Conservation (phyloP, 495 filamentous ascomycete species). For the Aspergillus heteromorphus region DNA sequence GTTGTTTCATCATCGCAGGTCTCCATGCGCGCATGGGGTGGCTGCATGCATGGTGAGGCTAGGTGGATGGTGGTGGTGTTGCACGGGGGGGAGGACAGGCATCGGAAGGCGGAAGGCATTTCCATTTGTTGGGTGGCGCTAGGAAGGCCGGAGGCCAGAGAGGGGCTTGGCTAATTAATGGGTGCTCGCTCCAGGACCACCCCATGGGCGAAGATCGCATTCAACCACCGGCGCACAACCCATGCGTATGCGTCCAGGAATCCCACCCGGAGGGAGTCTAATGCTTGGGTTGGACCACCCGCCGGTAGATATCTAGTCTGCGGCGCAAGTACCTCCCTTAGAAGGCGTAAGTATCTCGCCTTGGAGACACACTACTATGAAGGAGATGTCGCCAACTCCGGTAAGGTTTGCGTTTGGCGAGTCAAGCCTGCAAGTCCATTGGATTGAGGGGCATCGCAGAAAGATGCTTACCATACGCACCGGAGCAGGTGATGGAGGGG, state of each 20-base stretch:
- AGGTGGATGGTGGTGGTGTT: background rate
- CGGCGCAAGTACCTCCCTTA: too few species aligned
- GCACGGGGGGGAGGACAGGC: background rate
- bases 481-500: background rate
- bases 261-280: too few species aligned
- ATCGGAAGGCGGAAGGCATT: background rate
- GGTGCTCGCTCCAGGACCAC: background rate
- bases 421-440: background rate
- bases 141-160: slow-evolving; percentile 5
- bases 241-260: too few species aligned
- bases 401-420: background rate
- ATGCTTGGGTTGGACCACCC: too few species aligned
- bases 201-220: background rate
- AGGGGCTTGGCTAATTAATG: slow-evolving; percentile 4
- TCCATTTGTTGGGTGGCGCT: background rate
- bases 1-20: background rate
- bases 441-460: background rate
- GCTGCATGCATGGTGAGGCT: background rate
- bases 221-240: background rate
- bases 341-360: too few species aligned
- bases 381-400: too few species aligned
- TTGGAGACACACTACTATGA: too few species aligned
- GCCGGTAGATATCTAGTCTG: too few species aligned
- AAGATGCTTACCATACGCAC: background rate
- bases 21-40: background rate